These are phyloP conservation scores for Alternaria hordeiaustralica DNA, from an alignment of 2,329 filamentous ascomycete genomes.

Conservation along the genomic window DNA sequence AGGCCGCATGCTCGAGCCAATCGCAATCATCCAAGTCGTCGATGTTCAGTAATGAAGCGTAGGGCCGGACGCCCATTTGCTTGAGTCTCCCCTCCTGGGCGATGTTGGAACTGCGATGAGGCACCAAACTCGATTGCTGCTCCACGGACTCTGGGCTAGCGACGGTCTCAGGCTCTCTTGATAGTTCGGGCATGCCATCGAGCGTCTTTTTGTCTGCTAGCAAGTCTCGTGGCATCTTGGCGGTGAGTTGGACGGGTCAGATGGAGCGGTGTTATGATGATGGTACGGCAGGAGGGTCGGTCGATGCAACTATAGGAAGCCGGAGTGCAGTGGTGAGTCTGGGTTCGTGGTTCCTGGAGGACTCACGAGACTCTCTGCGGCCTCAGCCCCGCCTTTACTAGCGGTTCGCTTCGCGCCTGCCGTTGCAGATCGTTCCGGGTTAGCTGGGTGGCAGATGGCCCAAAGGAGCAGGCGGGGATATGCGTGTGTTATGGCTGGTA, in stretches of 20 bases:
- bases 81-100: conserved; percentile 37
- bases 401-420: conserved; percentile 16
- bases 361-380: conserved; percentile 23
- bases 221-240: conserved; percentile 54
- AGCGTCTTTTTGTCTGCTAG: conserved; percentile 46
- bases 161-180: conserved; percentile 39
- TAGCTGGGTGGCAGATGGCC: background rate
- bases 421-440: conserved; percentile 6
- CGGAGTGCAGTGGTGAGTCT: conserved; percentile 17
- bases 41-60: conserved; percentile 74
- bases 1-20: conserved; percentile 63
- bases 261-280: background rate
- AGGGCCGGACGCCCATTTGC: conserved; percentile 69
- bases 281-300: conserved; percentile 1
- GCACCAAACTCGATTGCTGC: conserved; percentile 21
- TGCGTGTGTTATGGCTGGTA: background rate
- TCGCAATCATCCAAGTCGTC: conserved; percentile 70
- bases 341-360: conserved; percentile 24
- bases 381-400: conserved; percentile 13
- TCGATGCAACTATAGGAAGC: conserved; percentile 9
- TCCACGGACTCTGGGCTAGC: conserved; percentile 21
- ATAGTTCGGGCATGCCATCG: conserved; percentile 47
- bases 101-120: conserved; percentile 31
- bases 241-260: conserved; percentile 7
- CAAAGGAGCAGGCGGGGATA: background rate